These are phyloP conservation scores for Actinomortierella wolfii DNA, from an alignment of 371 early-diverging fungal genomes.

Conservation along the genomic window DNA sequence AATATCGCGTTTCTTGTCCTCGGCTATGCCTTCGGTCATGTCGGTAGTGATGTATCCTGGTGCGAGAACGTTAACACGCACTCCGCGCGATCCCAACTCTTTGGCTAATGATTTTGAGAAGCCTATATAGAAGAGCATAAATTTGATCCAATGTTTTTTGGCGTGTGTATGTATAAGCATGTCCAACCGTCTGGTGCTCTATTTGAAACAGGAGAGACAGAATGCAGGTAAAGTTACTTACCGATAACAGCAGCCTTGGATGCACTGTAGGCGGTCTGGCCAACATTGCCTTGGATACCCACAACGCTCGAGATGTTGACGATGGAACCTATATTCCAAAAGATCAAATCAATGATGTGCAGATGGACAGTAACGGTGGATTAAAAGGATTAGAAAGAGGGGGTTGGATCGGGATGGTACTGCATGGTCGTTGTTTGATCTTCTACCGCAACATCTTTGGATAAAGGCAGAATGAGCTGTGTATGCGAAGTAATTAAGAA, in stretches of 20 bases:
- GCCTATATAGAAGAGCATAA: conserved; percentile 44
- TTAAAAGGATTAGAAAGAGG: too few relatives aligned
- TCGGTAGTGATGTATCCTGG: conserved; percentile 92
- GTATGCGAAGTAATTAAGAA: too few relatives aligned
- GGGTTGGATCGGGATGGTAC: too few relatives aligned
- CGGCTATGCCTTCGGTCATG: conserved; percentile 66
- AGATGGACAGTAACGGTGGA: too few relatives aligned
- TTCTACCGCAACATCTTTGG: neutral
- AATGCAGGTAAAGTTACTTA: too few relatives aligned
- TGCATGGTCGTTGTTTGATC: too few relatives aligned
- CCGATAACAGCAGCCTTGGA: conserved; percentile 87
- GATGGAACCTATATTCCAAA: conserved; percentile 63
- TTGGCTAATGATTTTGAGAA: conserved; percentile 83
- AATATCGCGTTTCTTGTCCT: conserved; percentile 46
- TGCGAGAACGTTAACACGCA: conserved; percentile 83
- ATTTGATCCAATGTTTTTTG: too few relatives aligned
- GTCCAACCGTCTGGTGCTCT: too few relatives aligned
- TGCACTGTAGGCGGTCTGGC: conserved; percentile 81
- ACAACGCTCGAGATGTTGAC: conserved; percentile 86
- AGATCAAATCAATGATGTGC: neutral
- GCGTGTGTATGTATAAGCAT: too few relatives aligned
- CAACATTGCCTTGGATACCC: conserved; percentile 78
- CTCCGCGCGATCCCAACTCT: conserved; percentile 75
- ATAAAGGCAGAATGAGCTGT: neutral
- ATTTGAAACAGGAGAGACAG: too few relatives aligned